These are phyloP conservation scores for Umbelopsis sp. DNA, from an alignment of 192 early-diverging fungal genomes.

Conservation along the genomic window DNA sequence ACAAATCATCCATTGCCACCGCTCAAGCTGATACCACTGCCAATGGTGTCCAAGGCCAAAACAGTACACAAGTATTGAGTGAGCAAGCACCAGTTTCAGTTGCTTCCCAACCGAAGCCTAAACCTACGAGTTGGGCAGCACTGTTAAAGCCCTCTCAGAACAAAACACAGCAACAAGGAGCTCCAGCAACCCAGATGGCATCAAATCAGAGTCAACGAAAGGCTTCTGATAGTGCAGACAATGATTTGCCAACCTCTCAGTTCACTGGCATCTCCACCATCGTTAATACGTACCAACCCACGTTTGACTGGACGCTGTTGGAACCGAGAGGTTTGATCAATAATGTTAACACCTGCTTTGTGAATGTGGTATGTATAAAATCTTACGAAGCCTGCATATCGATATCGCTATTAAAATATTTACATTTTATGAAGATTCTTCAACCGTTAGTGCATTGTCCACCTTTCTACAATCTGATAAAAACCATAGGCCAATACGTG, in stretches of 20 bases:
- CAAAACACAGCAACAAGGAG: conserved; percentile 1
- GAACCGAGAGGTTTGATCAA: conserved; percentile 94
- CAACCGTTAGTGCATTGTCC: conserved; percentile 92
- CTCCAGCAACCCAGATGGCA: not conserved
- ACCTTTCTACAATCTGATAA: conserved; percentile 90
- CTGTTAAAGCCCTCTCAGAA: not conserved
- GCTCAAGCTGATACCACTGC: not conserved
- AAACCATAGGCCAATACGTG: conserved; percentile 62
- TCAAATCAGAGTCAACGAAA: not conserved
- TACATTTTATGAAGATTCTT: conserved; percentile 53
- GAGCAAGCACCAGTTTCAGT: not conserved
- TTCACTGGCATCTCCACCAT: conserved; percentile 37
- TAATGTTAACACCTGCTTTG: conserved; percentile 97
- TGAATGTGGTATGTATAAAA: conserved; percentile 80
- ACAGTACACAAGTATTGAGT: not conserved
- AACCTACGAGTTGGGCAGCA: not conserved
- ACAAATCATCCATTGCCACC: not conserved
- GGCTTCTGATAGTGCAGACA: not conserved
- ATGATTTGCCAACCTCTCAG: conserved; percentile 33
- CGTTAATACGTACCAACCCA: conserved; percentile 48
- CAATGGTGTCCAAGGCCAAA: conserved; percentile 22
- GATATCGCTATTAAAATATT: not conserved
- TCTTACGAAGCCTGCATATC: not conserved
- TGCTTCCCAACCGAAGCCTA: not conserved
- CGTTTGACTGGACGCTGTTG: conserved; percentile 45